Conservation (phyloP, 2,329 filamentous ascomycete species). For the Fusarium vanettenii region DNA sequence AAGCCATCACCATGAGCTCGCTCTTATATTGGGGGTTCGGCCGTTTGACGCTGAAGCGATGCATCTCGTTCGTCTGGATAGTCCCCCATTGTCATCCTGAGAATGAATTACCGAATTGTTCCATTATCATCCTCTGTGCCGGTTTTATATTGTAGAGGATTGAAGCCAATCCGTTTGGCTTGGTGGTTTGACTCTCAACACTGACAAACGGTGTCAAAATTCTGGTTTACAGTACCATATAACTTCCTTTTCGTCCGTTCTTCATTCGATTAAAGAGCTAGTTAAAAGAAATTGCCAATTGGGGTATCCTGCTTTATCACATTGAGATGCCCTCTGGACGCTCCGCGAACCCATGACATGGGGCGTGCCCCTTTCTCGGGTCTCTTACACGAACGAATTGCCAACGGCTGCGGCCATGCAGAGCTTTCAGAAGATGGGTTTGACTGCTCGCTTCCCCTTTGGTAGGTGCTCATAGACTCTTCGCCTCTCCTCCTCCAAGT, state of each 20-base stretch:
- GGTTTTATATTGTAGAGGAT: background rate
- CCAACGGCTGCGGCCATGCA: constrained; percentile 18
- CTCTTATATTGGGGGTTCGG: background rate
- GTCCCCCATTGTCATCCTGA: background rate
- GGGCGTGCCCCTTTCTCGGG: background rate
- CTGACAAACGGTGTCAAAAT: background rate
- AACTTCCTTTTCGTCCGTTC: background rate
- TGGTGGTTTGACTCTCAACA: background rate
- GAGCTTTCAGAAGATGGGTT: background rate
- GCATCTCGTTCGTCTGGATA: background rate
- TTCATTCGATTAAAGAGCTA: too few species aligned
- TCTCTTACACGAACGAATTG: background rate
- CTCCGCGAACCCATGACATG: background rate
- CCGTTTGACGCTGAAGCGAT: background rate
- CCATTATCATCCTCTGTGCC: background rate
- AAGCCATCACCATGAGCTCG: background rate
- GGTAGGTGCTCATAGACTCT: background rate
- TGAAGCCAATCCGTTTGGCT: background rate
- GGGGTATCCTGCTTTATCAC: background rate
- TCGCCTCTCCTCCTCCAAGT: background rate
- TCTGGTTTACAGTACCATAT: background rate
- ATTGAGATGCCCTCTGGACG: background rate
- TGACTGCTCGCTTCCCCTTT: background rate
- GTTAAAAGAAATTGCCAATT: background rate
- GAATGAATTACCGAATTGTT: background rate